Conservation (phyloP, 352 stramenopile genomes). For the Chloridella minuta region DNA sequence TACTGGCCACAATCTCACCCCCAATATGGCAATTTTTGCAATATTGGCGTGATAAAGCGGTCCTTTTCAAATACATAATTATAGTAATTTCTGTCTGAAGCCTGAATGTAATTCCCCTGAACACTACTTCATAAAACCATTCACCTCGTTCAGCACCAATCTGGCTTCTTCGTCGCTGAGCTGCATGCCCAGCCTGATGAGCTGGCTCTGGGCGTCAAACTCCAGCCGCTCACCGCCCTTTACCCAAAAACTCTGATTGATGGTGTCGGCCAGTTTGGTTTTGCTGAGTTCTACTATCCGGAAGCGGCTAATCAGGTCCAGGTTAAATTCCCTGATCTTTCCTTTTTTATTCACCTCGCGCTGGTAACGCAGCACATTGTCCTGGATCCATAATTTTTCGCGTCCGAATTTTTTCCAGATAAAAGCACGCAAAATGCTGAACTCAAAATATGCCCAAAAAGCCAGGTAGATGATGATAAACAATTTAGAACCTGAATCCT, state of each 20-base stretch:
- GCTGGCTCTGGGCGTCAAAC: not conserved
- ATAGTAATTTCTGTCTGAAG: too few relatives aligned
- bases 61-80: too few relatives aligned
- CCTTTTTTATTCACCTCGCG: not conserved
- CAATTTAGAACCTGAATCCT: not conserved
- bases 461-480: not conserved
- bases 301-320: not conserved
- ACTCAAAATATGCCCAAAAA: not conserved
- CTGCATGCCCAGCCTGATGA: not conserved
- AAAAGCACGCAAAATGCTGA: not conserved
- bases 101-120: too few relatives aligned
- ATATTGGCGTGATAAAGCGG: too few relatives aligned
- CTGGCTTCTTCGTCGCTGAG: not conserved
- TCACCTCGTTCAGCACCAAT: not conserved
- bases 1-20: too few relatives aligned
- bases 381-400: not conserved
- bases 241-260: not conserved
- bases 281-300: not conserved
- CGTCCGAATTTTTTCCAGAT: not conserved
- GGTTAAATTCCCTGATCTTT: not conserved
- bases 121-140: not conserved
- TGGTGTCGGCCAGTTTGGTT: not conserved
- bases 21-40: too few relatives aligned
- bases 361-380: not conserved
- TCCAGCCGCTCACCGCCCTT: not conserved